A percentile compares a stretch with the other conserved stretches of the same genome.
Conservation (phyloP, 148 eudicot genomes). For the Chenopodium suecicum region DNA sequence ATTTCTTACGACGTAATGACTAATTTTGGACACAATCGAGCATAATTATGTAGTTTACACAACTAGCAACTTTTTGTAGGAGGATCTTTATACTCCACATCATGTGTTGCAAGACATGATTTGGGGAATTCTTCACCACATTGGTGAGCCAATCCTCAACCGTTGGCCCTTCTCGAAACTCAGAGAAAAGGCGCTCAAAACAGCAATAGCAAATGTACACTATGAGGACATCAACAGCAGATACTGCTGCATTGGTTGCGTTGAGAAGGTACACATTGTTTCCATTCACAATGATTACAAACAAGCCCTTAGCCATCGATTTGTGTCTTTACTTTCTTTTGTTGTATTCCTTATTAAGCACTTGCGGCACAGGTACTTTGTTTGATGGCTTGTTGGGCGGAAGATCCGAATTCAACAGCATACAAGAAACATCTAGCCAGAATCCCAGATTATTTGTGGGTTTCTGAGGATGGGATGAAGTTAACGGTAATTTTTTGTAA, state of each 20-base stretch:
- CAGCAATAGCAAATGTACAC: slow-evolving; percentile 48
- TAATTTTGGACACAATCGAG: too few species aligned
- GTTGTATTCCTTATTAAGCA: too few species aligned
- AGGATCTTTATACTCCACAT: slow-evolving; percentile 53
- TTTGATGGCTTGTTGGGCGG: slow-evolving; percentile 69
- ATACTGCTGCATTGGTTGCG: slow-evolving; percentile 52
- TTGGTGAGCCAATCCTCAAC: slow-evolving; percentile 40
- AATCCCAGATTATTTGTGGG: too few species aligned
- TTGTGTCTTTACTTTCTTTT: too few species aligned
- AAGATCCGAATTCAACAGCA: slow-evolving; percentile 28
- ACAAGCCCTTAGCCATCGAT: too few species aligned
- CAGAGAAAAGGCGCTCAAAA: slow-evolving; percentile 41
- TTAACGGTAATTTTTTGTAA: too few species aligned
- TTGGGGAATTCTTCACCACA: slow-evolving; percentile 46
- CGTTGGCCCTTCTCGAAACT: slow-evolving; percentile 5
- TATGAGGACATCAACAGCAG: slow-evolving; percentile 46
- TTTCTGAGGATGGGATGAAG: too few species aligned
- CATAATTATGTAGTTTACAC: too few species aligned
- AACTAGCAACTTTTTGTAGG: slow-evolving; percentile 22
- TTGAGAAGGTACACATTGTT: slow-evolving; percentile 39
- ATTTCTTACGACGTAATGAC: too few species aligned
- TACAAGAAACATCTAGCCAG: too few species aligned
- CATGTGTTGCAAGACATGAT: slow-evolving; percentile 46
- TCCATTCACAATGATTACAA: too few species aligned
- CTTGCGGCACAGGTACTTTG: slow-evolving; percentile 39